phyloP scores from a whole-genome alignment of 2,329 filamentous ascomycete genomes.

The Lecanicillium sp. region DNA sequence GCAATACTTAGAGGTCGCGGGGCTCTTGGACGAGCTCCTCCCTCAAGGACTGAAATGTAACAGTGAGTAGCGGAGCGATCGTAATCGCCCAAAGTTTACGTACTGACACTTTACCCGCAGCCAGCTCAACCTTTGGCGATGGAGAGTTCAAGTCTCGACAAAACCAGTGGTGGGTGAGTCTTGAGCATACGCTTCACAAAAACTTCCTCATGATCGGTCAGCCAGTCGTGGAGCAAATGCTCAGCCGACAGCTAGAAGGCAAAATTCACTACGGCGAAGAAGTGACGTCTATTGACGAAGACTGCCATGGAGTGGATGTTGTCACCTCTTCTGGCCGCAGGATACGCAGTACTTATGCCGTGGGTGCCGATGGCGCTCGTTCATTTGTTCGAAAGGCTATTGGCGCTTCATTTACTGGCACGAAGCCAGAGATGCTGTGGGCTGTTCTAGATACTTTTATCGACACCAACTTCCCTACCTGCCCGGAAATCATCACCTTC shows the following conservation, averaged over 20 bases:
- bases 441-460: constrained; percentile 40
- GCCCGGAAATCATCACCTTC: constrained; percentile 39
- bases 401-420: constrained; percentile 33
- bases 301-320: constrained; percentile 40
- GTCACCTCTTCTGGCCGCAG: constrained; percentile 22
- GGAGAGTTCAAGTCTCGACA: constrained; percentile 40
- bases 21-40: constrained; percentile 33
- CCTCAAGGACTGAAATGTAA: constrained; percentile 38
- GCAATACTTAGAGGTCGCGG: constrained; percentile 37
- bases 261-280: constrained; percentile 29
- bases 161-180: constrained; percentile 38
- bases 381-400: constrained; percentile 35
- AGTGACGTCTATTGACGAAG: constrained; percentile 43
- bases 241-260: constrained; percentile 25
- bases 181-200: constrained; percentile 35
- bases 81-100: background rate
- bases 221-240: constrained; percentile 32
- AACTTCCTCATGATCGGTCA: constrained; percentile 45
- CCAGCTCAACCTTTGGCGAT: constrained; percentile 38
- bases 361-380: constrained; percentile 46
- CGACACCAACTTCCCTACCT: constrained; percentile 39
- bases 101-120: constrained; percentile 16
- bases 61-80: constrained; percentile 26
- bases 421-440: constrained; percentile 43
- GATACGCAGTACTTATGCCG: constrained; percentile 31